A percentile compares a stretch with the other conserved stretches of the same genome.
Evolutionary conservation across 1,139 yeast genomes (phyloP).

Genomic region (Oligophagozyma castellii): DNA sequence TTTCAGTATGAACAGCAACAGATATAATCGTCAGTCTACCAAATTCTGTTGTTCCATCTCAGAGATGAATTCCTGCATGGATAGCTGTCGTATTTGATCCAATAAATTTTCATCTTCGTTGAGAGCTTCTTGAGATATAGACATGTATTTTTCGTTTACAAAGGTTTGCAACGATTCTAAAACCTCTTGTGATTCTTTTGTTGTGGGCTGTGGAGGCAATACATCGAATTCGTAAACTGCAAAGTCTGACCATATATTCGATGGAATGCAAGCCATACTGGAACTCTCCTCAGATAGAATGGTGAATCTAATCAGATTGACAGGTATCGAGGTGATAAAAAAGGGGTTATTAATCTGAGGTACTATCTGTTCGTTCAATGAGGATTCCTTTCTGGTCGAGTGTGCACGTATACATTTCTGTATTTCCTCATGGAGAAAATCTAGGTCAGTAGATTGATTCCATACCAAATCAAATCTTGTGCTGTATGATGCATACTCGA

Average conservation of each 20-base stretch:
- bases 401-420: slow-evolving; percentile 23
- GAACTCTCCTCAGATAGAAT: slow-evolving; percentile 57
- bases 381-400: slow-evolving; percentile 7
- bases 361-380: too few species aligned
- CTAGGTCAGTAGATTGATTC: slow-evolving; percentile 26
- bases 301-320: slow-evolving; percentile 50
- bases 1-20: background rate
- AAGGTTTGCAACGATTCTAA: slow-evolving; percentile 29
- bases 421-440: slow-evolving; percentile 38
- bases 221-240: slow-evolving; percentile 60
- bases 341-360: slow-evolving; percentile 6
- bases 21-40: background rate
- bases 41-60: slow-evolving; percentile 7
- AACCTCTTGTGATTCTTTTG: slow-evolving; percentile 17
- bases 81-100: slow-evolving; percentile 22
- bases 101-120: slow-evolving; percentile 17
- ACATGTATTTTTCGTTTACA: slow-evolving; percentile 26
- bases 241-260: slow-evolving; percentile 43
- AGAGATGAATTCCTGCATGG: slow-evolving; percentile 20
- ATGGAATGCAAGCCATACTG: slow-evolving; percentile 56
- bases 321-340: slow-evolving; percentile 32
- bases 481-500: slow-evolving; percentile 17
- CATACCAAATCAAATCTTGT: slow-evolving; percentile 16
- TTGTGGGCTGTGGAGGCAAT: slow-evolving; percentile 40
- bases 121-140: slow-evolving; percentile 13